Evolutionary conservation across 345 rosid species (phyloP), one percentile per base, ranked within the genome.

Genomic region (Turnera subulata): DNA sequence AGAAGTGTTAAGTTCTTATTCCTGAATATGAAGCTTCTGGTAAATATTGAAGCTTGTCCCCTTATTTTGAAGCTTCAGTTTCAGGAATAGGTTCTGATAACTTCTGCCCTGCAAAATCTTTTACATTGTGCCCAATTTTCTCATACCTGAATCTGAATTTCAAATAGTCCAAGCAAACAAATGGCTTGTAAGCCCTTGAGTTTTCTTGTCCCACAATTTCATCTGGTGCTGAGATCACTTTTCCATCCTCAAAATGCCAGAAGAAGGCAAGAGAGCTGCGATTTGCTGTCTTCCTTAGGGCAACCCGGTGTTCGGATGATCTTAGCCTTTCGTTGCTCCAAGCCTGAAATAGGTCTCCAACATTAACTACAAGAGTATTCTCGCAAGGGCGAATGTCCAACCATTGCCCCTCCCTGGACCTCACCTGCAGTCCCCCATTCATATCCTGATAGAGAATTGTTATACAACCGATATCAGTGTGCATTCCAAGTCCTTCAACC

Each of bases 391-490:
- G 33, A 49, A 86, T 68, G 53, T 84, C 80, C 59, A 81, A 61
- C 84, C 83, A 75, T 26, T 66, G 60, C 5, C 88, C 88, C 6
- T 75, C 79, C 62, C 64, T 79, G 0, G 85, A 85, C 63, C 84
- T 83, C 86, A 88, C 73, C 58, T 88, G 96, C 9, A 88, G 82
- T 6, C 97, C 97, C 6, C 92, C 92, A 10, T 61, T 75, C 58
- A 71, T 80, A 51, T 82, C 91, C 66, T 84, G 96, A 69, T 79
- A 80, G 25, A 86, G 77, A 11, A 84, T 75, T 13, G 95, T 83
- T 72, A 84, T 74, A 65, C 96, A 88, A 62, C 96, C 83, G 93
- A 85, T 85, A 37, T 89, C 94, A 0, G 89, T 84, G 65, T 82
- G 94, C 84, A 80, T 76, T 42, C 94, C 91, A 0, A 82, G 91